Conservation (phyloP, 2,329 filamentous ascomycete genomes). For the Venturia asperata region DNA sequence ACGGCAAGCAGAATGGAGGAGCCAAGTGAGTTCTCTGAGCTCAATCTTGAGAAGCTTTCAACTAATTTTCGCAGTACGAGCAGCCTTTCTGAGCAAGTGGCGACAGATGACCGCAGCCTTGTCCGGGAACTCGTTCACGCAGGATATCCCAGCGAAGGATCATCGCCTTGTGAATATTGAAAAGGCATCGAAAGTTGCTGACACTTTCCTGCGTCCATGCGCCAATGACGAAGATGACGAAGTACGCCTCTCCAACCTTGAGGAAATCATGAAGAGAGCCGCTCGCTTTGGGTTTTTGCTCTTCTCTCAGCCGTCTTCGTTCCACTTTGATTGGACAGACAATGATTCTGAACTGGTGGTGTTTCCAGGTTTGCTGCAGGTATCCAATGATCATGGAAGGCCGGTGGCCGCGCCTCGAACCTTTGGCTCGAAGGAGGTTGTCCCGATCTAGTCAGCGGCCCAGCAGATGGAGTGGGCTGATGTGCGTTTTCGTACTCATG, state of each 20-base stretch:
- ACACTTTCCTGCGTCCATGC: conserved; percentile 28
- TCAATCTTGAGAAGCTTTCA: neutral
- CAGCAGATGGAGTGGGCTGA: neutral
- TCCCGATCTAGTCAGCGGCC: neutral
- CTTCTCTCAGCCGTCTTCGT: conserved; percentile 32
- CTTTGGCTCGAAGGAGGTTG: conserved; percentile 23
- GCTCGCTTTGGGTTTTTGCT: conserved; percentile 31
- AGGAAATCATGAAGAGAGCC: conserved; percentile 31
- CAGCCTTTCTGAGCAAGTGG: conserved; percentile 27
- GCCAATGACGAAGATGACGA: conserved; percentile 27
- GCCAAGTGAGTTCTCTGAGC: conserved; percentile 23
- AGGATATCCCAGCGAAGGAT: conserved; percentile 26
- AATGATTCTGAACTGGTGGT: conserved; percentile 25
- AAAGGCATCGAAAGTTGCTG: conserved; percentile 24
- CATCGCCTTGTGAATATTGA: conserved; percentile 26
- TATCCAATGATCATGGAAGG: conserved; percentile 28
- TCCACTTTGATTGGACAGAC: conserved; percentile 31
- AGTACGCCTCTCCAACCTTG: conserved; percentile 28
- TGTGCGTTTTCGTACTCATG: neutral
- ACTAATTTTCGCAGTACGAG: conserved; percentile 22
- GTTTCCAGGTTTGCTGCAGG: conserved; percentile 32
- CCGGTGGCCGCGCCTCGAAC: conserved; percentile 26
- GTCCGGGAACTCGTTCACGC: conserved; percentile 26
- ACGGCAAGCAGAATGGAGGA: conserved; percentile 22
- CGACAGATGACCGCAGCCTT: conserved; percentile 29